Evolutionary conservation across 305 asterid genomes (phyloP), one percentile per base, ranked within the genome.

Genomic region (Fraxinus albicans): DNA sequence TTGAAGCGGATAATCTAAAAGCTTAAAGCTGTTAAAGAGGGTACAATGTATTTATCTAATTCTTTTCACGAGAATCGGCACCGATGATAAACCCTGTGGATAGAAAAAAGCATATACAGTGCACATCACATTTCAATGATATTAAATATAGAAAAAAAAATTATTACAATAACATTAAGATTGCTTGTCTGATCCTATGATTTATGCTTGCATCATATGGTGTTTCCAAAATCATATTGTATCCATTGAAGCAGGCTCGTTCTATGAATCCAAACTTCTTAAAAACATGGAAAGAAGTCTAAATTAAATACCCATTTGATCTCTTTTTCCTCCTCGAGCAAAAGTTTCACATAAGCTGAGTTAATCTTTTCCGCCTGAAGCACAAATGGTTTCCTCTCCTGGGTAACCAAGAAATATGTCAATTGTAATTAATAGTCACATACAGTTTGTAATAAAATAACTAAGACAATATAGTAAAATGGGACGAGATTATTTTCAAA

Each of bases 311-410:
- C 84, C 86, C 38, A 50, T 74, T 36, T 21, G 47, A 83, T 79
- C 70, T 79, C 36, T 12, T 65, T 23, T 53, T 79, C 86, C 78
- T 83, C 86, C 60, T 15, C 73, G 3, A 19, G 83, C 83, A 79
- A 44, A 35, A 25, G 55, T 9, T 79, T 60, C 21, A 19, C 19
- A 73, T 83, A 70, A 60, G 83, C 81, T 13, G 63, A 76, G 69
- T 63, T 73, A 25, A 83, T 63, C 65, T 31, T 79, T 34, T 60
- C 77, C 12, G 86, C 83, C 77, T 79, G 82, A 72, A 79, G 58
- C 25, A 58, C 74, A 77, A 79, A 83, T 77, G 81, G 79, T 12
- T 12, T 2, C 83, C 88, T 89, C 85, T 87, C 90, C 90, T 87
- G 50, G 34, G 69, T 4, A 82, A 69, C 38, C 81, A 82, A 77